Percentiles rank a stretch among this genome's conserved stretches.
phyloP scores from a whole-genome alignment of 495 filamentous ascomycete genomes.

The Podospora tetraspora region DNA sequence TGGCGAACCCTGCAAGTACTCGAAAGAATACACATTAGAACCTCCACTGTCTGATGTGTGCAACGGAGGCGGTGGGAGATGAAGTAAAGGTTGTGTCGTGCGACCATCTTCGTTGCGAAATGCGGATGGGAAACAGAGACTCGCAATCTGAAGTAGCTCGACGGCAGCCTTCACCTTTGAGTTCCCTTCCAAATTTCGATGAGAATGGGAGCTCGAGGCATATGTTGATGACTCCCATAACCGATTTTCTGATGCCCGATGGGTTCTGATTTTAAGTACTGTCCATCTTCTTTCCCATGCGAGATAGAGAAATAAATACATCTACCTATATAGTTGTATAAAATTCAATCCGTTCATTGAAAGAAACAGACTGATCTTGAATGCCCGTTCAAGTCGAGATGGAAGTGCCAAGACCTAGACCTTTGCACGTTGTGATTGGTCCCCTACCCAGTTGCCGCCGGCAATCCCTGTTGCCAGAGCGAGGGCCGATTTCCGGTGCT shows the following conservation, averaged over 20 bases:
- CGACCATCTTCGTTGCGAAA: background rate
- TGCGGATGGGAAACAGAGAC: constrained; percentile 22
- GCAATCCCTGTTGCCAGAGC: constrained; percentile 20
- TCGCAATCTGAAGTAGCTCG: background rate
- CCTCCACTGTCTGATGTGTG: background rate
- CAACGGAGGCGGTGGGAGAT: background rate
- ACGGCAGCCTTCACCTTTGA: background rate
- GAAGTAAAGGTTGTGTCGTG: background rate
- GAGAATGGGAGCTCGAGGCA: too few relatives aligned
- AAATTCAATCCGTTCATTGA: too few relatives aligned
- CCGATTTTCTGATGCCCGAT: too few relatives aligned
- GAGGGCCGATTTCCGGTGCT: constrained; percentile 2
- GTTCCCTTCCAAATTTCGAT: too few relatives aligned
- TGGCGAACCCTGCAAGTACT: background rate
- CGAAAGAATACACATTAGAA: background rate
- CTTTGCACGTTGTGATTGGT: background rate
- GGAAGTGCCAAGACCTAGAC: background rate
- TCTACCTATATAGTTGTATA: too few relatives aligned
- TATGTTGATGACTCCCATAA: too few relatives aligned
- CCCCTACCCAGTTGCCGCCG: background rate
- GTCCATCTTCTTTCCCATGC: background rate
- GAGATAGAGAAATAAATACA: background rate
- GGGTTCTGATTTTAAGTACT: background rate
- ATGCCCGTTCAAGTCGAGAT: background rate
- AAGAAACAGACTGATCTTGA: too few relatives aligned